Conservation (phyloP, 1,284 basidiomycete species). For the Testicularia cyperi region DNA sequence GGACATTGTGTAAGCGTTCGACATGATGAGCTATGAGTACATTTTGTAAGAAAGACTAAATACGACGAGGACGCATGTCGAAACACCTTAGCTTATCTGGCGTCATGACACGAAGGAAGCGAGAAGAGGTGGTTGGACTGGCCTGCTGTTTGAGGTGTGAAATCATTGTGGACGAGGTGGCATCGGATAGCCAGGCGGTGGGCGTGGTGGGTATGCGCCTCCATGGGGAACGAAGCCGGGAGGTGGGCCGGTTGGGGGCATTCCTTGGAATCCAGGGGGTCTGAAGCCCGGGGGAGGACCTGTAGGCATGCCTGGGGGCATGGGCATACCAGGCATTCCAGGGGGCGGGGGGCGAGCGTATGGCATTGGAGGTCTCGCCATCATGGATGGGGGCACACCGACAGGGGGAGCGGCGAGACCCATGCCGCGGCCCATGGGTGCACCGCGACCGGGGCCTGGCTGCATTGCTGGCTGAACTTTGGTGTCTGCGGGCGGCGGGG, state of each 20-base stretch:
- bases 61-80: too few species aligned
- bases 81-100: too few species aligned
- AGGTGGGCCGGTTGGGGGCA: slow-evolving; percentile 29
- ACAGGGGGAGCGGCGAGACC: slow-evolving; percentile 79
- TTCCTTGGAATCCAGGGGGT: slow-evolving; percentile 44
- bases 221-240: slow-evolving; percentile 29
- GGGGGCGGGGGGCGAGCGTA: slow-evolving; percentile 63
- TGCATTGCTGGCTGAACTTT: slow-evolving; percentile 65
- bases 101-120: too few species aligned
- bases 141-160: too few species aligned
- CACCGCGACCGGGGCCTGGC: slow-evolving; percentile 86
- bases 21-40: too few species aligned
- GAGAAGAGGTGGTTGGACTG: too few species aligned
- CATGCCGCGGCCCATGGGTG: slow-evolving; percentile 95
- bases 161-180: too few species aligned
- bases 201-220: slow-evolving; percentile 27
- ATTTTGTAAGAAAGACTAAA: too few species aligned
- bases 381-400: slow-evolving; percentile 63
- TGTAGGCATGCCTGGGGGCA: slow-evolving; percentile 56
- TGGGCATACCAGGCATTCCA: slow-evolving; percentile 70
- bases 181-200: slow-evolving; percentile 36
- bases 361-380: slow-evolving; percentile 30
- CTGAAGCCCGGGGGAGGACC: slow-evolving; percentile 54
- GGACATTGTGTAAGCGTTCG: too few species aligned
- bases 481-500: slow-evolving; percentile 81